Base-by-base conservation (phyloP, 148 eudicot species). In the Chenopodium formosanum region DNA sequence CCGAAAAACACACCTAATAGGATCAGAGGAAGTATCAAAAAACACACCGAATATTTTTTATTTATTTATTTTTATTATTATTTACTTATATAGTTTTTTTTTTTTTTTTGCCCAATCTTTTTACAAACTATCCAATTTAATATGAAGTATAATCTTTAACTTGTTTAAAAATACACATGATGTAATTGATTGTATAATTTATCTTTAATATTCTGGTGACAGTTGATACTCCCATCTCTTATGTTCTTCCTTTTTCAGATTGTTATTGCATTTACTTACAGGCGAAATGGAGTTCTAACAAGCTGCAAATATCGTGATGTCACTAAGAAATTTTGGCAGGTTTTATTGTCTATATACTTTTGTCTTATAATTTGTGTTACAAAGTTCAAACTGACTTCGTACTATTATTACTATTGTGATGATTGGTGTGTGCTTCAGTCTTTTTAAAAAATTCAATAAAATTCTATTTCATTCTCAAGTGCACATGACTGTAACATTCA, bases 261-360 rank as follows among this genome's bases (percentile, higher is more conserved):
- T 82, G 94, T 81, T 37, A 90, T 95, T 84, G 99, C 99, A 52
- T 95, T 95, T 86, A 85, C 98, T 48, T 95, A 93, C 81, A 83
- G 88, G 82, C 83, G 92, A 82, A 82, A 90, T 47, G 93, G 92
- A 79, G 85, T 65, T 52, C 92, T 95, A 80, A 89, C 92, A 40
- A 89, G 92, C 84, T 95, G 99, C 92, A 95, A 95, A 84, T 95
- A 94, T 76, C 90, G 99, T 47, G 93, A 89, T 52, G 82, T 80
- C 62, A 69, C 47, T 73, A 95, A 95, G 89, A 88, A 71, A 63
- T 95, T 94, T 87, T 95, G 99, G 99, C 99, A 95, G 99, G 99
- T 94, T 85, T 29, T 32, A 48, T 27, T 72, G 23, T 60, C 13
- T 31, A 75, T 50, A 48, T 71, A 46, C 46, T 82, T 65, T 79